Percentiles rank a stretch among this genome's conserved stretches.
Evolutionary conservation across 202 grass and related monocot genomes (phyloP).

Genomic region (Zizania palustris): DNA sequence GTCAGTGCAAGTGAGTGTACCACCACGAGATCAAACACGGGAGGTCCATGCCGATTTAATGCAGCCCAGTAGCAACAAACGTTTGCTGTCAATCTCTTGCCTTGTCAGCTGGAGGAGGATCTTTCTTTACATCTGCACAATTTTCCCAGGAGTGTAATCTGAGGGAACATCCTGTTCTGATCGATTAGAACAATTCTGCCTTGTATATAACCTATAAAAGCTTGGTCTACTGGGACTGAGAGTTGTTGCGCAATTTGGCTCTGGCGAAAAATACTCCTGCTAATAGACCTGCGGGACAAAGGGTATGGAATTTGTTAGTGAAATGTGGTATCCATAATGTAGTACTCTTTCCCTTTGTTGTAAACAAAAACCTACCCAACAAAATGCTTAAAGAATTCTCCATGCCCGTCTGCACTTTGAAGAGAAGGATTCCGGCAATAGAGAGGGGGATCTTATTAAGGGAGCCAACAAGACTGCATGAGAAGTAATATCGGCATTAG

Average conservation of each 20-base stretch:
- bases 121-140: conserved; percentile 41
- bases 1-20: conserved; percentile 41
- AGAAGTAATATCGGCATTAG: conserved; percentile 32
- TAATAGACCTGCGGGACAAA: conserved; percentile 60
- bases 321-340: background rate
- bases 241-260: conserved; percentile 67
- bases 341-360: background rate
- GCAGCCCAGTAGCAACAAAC: conserved; percentile 12
- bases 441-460: conserved; percentile 99
- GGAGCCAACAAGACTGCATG: conserved; percentile 84
- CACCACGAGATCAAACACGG: conserved; percentile 26
- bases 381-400: conserved; percentile 85
- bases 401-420: conserved; percentile 84
- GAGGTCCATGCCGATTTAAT: conserved; percentile 19
- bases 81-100: conserved; percentile 12
- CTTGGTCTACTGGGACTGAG: conserved; percentile 35
- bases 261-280: conserved; percentile 87
- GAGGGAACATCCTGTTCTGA: background rate
- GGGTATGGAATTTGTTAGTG: background rate
- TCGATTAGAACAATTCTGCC: background rate
- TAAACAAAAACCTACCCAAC: conserved; percentile 60
- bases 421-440: conserved; percentile 82
- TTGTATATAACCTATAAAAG: background rate
- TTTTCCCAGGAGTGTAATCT: conserved; percentile 19
- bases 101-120: conserved; percentile 37